A percentile compares a stretch with the other conserved stretches of the same genome.
phyloP scores from a whole-genome alignment of 257 asterid genomes.

The Solanum lycopersicoides region DNA sequence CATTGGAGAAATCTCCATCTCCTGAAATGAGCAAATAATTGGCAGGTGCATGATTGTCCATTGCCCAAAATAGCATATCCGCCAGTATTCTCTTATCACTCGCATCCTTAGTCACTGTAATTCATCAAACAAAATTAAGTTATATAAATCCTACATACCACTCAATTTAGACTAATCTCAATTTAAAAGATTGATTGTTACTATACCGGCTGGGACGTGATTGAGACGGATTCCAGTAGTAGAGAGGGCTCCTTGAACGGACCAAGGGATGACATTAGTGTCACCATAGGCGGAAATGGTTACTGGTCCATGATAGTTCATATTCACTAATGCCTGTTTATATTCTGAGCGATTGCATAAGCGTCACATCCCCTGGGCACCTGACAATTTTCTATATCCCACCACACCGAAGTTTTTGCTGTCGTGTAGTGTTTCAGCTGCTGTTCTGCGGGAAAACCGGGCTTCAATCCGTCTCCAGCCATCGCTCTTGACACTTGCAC shows the following conservation, averaged over 20 bases:
- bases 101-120: constrained; percentile 37
- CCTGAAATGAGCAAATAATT: constrained; percentile 48
- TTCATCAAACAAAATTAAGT: background rate
- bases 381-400: constrained; percentile 91
- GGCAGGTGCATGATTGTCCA: constrained; percentile 59
- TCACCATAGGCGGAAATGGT: constrained; percentile 79
- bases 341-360: constrained; percentile 67
- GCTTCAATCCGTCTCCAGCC: background rate
- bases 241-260: constrained; percentile 52
- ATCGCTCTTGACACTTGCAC: background rate
- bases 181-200: background rate
- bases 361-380: constrained; percentile 65
- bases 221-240: constrained; percentile 82
- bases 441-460: background rate
- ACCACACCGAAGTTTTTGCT: constrained; percentile 83
- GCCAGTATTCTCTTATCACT: constrained; percentile 44
- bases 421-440: constrained; percentile 53
- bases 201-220: constrained; percentile 74
- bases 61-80: constrained; percentile 54
- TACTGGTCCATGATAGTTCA: constrained; percentile 73
- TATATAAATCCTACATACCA: too few species aligned
- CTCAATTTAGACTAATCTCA: too few species aligned
- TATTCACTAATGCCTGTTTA: constrained; percentile 63
- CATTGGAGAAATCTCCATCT: constrained; percentile 45
- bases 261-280: constrained; percentile 38